Evolutionary conservation across 768 basidiomycete species (phyloP), one percentile per base, ranked within the genome.

Genomic region (Gloeopeniophorella convolvens): DNA sequence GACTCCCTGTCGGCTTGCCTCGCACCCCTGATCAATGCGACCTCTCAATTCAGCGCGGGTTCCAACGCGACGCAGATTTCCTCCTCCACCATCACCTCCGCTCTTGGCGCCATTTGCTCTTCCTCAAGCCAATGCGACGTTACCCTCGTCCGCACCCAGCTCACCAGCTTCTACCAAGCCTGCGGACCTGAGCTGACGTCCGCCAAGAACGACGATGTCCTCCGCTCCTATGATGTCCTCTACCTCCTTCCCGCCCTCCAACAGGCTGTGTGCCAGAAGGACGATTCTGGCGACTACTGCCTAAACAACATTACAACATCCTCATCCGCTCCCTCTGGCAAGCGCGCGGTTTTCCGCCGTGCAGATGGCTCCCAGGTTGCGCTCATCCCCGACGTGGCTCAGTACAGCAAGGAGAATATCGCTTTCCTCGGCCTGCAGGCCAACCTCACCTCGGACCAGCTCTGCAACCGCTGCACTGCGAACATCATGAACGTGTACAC

Each of bases 391-490:
- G 82, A 89, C 67, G 65, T 73, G 37, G 70, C 71, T 9, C 75
- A 76, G 9, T 85, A 74, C 68, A 54, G 59, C 37, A 57, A 68
- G 39, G 76, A 76, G 62, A 89, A 85, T 72, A 66, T 96, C 47
- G 71, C 79, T 30, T 96, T 89, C 85, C 72, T 97, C 57, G 82
- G 87, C 82, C 75, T 88, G 62, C 64, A 73, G 24, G 71, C 85
- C 37, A 54, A 60, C 53, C 68, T 77, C 62, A 31, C 74, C 23
- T 65, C 71, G n/a, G 58, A 65, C 23, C 45, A 66, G 20, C 82
- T 96, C 36, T 97, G 95, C 81, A 82, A 75, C 2, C 59, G 82
- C 12, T 98, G 95, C 81, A 82, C 89, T 11, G 79, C 85, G 64
- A 76, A 76, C 55, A 70, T 93, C 63, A 63, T 98, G 57, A 77